Evolutionary conservation across 2,329 filamentous ascomycete species (phyloP).

Genomic region (Thelonectria discophora): DNA sequence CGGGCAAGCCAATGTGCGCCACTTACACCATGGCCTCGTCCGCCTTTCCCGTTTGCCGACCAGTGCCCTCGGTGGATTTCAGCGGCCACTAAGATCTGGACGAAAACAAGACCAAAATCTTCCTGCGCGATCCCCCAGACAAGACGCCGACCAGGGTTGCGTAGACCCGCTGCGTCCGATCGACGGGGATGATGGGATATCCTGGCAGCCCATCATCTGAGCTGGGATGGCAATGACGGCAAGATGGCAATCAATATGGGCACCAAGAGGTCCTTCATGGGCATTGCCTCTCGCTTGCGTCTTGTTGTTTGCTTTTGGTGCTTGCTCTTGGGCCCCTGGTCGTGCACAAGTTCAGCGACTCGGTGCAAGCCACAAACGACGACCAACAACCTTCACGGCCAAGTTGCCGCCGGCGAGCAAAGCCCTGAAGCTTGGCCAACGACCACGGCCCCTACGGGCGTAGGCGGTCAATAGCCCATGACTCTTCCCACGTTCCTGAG

Average conservation of each 20-base stretch:
- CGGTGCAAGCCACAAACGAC: not conserved
- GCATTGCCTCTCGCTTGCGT: not conserved
- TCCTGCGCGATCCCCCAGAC: conserved; percentile 17
- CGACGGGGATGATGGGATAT: conserved; percentile 20
- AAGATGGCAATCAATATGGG: conserved; percentile 25
- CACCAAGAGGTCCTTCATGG: not conserved
- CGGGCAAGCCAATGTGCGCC: conserved; percentile 28
- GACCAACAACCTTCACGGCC: not conserved
- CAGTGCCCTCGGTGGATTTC: conserved; percentile 11
- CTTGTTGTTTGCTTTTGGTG: conserved; percentile 1
- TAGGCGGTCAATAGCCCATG: not conserved
- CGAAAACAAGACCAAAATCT: conserved; percentile 20
- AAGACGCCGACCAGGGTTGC: conserved; percentile 6
- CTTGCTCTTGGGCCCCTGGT: conserved; percentile 20
- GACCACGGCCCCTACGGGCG: not conserved
- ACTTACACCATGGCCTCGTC: conserved; percentile 21
- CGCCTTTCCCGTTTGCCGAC: conserved; percentile 10
- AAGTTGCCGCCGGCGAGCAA: conserved; percentile 11
- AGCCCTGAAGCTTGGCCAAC: not conserved
- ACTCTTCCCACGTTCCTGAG: conserved; percentile 8
- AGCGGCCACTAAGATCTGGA: conserved; percentile 38
- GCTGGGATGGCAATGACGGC: conserved; percentile 17
- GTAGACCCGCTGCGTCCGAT: conserved; percentile 25
- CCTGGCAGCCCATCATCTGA: conserved; percentile 13
- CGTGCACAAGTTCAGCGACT: conserved; percentile 18